A percentile compares a stretch with the other conserved stretches of the same genome.
Evolutionary conservation across 208 protist genomes (phyloP).

Genomic region (Crithidia fasciculata): DNA sequence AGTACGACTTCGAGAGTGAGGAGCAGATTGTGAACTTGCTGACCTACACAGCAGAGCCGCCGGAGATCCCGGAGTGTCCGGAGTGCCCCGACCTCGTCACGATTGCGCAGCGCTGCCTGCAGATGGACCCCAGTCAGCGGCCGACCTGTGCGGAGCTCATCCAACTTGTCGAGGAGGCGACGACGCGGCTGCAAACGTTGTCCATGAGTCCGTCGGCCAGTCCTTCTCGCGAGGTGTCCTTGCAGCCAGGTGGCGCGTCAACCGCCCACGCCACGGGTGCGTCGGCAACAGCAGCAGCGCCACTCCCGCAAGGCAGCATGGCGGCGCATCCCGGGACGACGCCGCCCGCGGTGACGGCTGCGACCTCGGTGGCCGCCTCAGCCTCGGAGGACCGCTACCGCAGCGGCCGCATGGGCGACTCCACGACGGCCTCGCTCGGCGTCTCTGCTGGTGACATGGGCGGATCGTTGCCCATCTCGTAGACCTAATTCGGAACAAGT

Average conservation of each 20-base stretch:
- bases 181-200: slow-evolving; percentile 43
- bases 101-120: slow-evolving; percentile 68
- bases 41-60: slow-evolving; percentile 76
- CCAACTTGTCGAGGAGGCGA: slow-evolving; percentile 54
- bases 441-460: slow-evolving; percentile 1
- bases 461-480: not conserved
- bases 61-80: slow-evolving; percentile 77
- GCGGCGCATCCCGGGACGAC: not conserved
- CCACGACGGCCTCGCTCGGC: not conserved
- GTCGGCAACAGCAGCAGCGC: not conserved
- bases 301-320: not conserved
- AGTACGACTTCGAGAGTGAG: slow-evolving; percentile 90
- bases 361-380: slow-evolving; percentile 1
- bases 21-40: slow-evolving; percentile 90
- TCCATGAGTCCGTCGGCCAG: slow-evolving; percentile 34
- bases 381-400: slow-evolving; percentile 16
- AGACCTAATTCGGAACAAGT: not conserved
- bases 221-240: slow-evolving; percentile 33
- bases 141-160: slow-evolving; percentile 86
- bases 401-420: slow-evolving; percentile 8
- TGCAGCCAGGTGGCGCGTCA: slow-evolving; percentile 2
- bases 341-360: not conserved
- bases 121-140: slow-evolving; percentile 51
- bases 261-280: not conserved
- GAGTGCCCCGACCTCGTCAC: slow-evolving; percentile 74